Percentiles rank a stretch among this genome's conserved stretches.
Evolutionary conservation across 768 basidiomycete genomes (phyloP).

Genomic region (Calocybe cyanea): DNA sequence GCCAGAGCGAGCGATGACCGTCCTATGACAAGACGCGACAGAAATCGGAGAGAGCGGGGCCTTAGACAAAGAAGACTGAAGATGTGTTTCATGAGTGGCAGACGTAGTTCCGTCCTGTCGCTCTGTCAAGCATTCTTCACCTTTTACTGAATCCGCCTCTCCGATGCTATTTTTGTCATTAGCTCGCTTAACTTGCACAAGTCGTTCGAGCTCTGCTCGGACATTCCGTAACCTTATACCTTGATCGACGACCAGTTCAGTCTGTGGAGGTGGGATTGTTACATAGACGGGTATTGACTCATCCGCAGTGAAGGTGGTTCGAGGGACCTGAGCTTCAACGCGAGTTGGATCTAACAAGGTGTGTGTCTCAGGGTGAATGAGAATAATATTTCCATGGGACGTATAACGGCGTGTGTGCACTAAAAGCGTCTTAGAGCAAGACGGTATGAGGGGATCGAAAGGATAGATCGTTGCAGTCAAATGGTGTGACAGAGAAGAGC

Average conservation of each 20-base stretch:
- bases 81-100: slow-evolving; percentile 24
- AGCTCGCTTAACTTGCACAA: slow-evolving; percentile 52
- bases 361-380: slow-evolving; percentile 56
- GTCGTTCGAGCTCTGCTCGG: slow-evolving; percentile 71
- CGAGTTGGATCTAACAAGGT: slow-evolving; percentile 58
- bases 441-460: slow-evolving; percentile 29
- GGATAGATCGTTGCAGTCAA: slow-evolving; percentile 67
- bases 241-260: slow-evolving; percentile 61
- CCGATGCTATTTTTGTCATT: slow-evolving; percentile 30
- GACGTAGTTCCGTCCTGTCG: slow-evolving; percentile 28
- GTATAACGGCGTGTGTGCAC: slow-evolving; percentile 77
- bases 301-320: slow-evolving; percentile 64
- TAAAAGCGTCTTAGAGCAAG: slow-evolving; percentile 50
- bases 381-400: slow-evolving; percentile 55
- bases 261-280: slow-evolving; percentile 71
- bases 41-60: slow-evolving; percentile 30
- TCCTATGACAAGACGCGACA: slow-evolving; percentile 21
- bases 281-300: slow-evolving; percentile 80
- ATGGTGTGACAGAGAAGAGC: slow-evolving; percentile 68
- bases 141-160: no score
- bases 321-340: slow-evolving; percentile 67
- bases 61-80: slow-evolving; percentile 35
- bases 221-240: slow-evolving; percentile 79
- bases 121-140: slow-evolving; percentile 4
- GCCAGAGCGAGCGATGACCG: slow-evolving; percentile 78